Conservation (phyloP, 306 rosid species). For the Gynostemma pentaphyllum region DNA sequence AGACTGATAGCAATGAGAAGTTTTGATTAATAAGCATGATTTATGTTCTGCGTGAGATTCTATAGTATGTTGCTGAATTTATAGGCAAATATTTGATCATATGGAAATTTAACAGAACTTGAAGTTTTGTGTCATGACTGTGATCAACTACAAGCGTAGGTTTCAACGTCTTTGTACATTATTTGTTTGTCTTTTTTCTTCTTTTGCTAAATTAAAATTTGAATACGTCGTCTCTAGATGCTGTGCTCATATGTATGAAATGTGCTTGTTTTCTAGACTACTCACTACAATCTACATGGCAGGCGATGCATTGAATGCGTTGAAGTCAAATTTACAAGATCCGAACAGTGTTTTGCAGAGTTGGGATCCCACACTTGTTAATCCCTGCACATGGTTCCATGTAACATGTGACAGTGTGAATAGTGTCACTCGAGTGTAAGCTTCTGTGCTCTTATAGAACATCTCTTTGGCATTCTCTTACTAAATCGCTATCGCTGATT, state of each 20-base stretch:
- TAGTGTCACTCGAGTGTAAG: slow-evolving; percentile 95
- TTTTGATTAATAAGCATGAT: neutral
- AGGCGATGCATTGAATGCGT: slow-evolving; percentile 88
- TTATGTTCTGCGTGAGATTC: neutral
- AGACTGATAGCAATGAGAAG: neutral
- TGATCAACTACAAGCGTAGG: neutral
- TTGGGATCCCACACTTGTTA: slow-evolving; percentile 88
- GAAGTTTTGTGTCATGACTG: neutral
- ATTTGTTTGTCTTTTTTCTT: neutral
- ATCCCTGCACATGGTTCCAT: slow-evolving; percentile 97
- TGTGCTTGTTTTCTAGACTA: slow-evolving; percentile 7
- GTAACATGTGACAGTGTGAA: slow-evolving; percentile 73
- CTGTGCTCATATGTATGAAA: neutral
- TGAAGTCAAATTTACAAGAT: slow-evolving; percentile 62
- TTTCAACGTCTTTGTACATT: neutral
- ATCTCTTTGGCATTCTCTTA: too few species aligned
- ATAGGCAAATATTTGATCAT: neutral
- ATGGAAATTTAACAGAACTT: neutral
- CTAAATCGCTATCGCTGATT: too few species aligned
- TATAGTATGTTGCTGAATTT: neutral
- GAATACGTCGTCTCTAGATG: neutral
- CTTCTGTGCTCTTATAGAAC: too few species aligned
- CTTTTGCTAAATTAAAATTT: neutral
- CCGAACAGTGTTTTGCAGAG: slow-evolving; percentile 83
- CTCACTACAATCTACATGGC: neutral